Percentiles rank a stretch among this genome's conserved stretches.
These are phyloP conservation scores for barrel medic (Medicago truncatula) DNA, from an alignment of 306 rosid genomes.

Conservation along the genomic window MtrunA17r5.0-ANR NC_053048.1:50814501-50815000, in stretches of 20 bases:
- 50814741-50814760: slow-evolving; percentile 94
- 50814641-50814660: slow-evolving; percentile 91
- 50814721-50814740: slow-evolving; percentile 95
- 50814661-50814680: slow-evolving; percentile 89
- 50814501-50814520: slow-evolving; percentile 32
- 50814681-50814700: slow-evolving; percentile 92
- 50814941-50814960: slow-evolving; percentile 72
- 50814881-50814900: slow-evolving; percentile 53
- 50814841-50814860: slow-evolving; percentile 64
- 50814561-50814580: slow-evolving; percentile 28
- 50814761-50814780: slow-evolving; percentile 86
- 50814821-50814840: slow-evolving; percentile 86
- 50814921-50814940: slow-evolving; percentile 49
- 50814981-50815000: slow-evolving; percentile 91
- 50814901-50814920: slow-evolving; percentile 52
- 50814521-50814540: slow-evolving; percentile 23
- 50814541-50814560: slow-evolving; percentile 34
- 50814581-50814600: slow-evolving; percentile 25
- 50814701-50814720: slow-evolving; percentile 91
- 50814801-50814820: slow-evolving; percentile 97
- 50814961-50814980: slow-evolving; percentile 95
- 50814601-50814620: slow-evolving; percentile 88
- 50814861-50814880: slow-evolving; percentile 46
- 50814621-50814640: slow-evolving; percentile 85
- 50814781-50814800: slow-evolving; percentile 84